Conservation (phyloP, 768 basidiomycete genomes). For the Suillus brevipes region DNA sequence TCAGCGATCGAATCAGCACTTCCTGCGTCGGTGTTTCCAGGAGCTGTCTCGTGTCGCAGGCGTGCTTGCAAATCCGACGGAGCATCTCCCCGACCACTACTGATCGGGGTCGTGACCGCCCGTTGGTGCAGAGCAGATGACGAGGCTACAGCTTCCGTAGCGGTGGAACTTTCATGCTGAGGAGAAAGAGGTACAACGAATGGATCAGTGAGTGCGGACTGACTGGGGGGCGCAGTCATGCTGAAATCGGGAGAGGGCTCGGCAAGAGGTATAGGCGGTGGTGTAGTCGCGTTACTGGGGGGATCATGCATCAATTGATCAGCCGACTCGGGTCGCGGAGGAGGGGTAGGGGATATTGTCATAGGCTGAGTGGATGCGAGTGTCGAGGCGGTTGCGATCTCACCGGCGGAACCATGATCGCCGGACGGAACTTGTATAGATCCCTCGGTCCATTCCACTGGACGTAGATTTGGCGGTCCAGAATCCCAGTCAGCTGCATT, state of each 20-base stretch:
- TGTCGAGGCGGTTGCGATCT: neutral
- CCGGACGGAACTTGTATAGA: neutral
- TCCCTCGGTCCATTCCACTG: neutral
- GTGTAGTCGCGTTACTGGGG: neutral
- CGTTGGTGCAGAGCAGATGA: neutral
- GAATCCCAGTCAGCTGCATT: neutral
- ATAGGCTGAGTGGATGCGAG: neutral
- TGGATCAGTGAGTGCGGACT: neutral
- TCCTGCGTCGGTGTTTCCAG: conserved; percentile 1
- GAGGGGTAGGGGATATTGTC: neutral
- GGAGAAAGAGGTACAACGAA: neutral
- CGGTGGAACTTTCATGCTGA: neutral
- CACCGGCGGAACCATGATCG: neutral
- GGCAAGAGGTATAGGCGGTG: neutral
- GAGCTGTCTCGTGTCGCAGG: conserved; percentile 13
- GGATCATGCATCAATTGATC: neutral
- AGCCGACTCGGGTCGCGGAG: neutral
- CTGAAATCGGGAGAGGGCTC: neutral
- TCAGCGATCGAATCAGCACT: conserved; percentile 6
- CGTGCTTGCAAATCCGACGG: neutral
- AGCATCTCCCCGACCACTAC: conserved; percentile 13
- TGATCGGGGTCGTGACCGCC: conserved; percentile 3
- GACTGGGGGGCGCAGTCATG: neutral
- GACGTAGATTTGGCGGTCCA: conserved; percentile 1
- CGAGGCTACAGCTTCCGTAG: neutral